Percentiles rank a stretch among this genome's conserved stretches.
These are phyloP conservation scores for Incumbomyces delicatus DNA, from an alignment of 2,329 filamentous ascomycete genomes.

Conservation along the genomic window DNA sequence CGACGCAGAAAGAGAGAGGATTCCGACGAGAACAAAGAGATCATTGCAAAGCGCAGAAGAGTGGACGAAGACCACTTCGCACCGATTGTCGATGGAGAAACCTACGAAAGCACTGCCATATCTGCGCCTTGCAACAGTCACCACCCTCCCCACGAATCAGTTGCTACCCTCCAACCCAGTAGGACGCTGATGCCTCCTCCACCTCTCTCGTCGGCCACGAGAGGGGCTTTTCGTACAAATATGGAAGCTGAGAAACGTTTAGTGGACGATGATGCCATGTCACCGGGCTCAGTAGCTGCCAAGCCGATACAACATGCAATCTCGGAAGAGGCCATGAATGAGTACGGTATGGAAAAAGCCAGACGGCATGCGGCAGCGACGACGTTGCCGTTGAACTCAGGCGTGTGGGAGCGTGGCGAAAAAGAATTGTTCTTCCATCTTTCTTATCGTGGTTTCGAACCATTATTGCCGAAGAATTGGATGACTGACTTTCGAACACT, in stretches of 20 bases:
- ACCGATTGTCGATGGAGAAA: slow-evolving; percentile 7
- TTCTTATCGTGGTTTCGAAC: slow-evolving; percentile 46
- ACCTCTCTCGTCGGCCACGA: background rate
- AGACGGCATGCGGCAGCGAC: slow-evolving; percentile 28
- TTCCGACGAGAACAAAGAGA: background rate
- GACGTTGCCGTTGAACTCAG: slow-evolving; percentile 28
- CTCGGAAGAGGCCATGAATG: background rate
- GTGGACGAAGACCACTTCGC: slow-evolving; percentile 8
- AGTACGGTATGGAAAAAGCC: slow-evolving; percentile 20
- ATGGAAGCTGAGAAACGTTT: background rate
- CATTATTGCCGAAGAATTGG: slow-evolving; percentile 45
- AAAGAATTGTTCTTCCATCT: slow-evolving; percentile 45
- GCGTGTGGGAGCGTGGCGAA: slow-evolving; percentile 43
- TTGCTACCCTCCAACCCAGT: slow-evolving; percentile 3
- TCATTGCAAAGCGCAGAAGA: slow-evolving; percentile 11
- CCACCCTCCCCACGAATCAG: background rate
- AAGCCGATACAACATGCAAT: slow-evolving; percentile 9
- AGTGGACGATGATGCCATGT: background rate
- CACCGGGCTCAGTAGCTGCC: slow-evolving; percentile 10
- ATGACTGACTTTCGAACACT: slow-evolving; percentile 44
- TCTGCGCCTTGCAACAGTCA: background rate
- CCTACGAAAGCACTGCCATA: slow-evolving; percentile 1
- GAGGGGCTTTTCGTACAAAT: background rate
- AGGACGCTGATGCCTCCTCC: slow-evolving; percentile 18
- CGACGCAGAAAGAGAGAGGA: slow-evolving; percentile 1